Evolutionary conservation across 805 yeast genomes (phyloP), one percentile per base, ranked within the genome.

Genomic region (Candida khao-thaluensis): DNA sequence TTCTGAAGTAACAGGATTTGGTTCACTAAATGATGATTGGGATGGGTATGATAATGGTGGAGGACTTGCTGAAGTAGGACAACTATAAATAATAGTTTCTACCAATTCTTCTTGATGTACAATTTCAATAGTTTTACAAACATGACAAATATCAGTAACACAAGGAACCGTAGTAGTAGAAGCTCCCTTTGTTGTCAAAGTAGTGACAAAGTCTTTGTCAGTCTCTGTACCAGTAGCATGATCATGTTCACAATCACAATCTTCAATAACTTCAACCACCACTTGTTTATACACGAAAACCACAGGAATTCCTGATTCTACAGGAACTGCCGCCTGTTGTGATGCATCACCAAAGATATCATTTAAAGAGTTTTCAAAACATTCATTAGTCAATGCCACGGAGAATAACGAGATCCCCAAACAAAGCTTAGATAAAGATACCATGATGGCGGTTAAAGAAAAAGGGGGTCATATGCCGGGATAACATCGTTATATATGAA

Each of bases 1-100:
- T 12, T 51, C 44, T 4, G 60, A 48, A 23, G 53, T 41, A 43
- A 64, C 53, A 17, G 68, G 69, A 35, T 63, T 47, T 17, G 35
- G 36, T 28, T 42, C 34, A 5, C 60, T 53, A 6, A 21, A 15
- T 14, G 35, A 12, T 20, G 35, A 31, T 21, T 20, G 27, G 5
- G 43, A 38, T 11, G 57, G 39, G 17, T 53, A 33, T n/a, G 31
- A 30, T 2, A 54, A 33, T 17, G 56, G 49, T 16, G 49, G 31
- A n/a, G 56, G 48, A 4, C 37, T 41, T 34, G 31, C 45, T 1
- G 50, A 42, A 6, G 54, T 42, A 1, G 64, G 44, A 14, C 60
- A 56, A 17, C 33, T 37, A 42, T 48, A 57, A 15, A 60, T 40
- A 2, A 59, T 53, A 2, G 51, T 46, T 5, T 60, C 57, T 0